Evolutionary conservation across 257 asterid genomes (phyloP).

Genomic region (Ligustrum vulgare): DNA sequence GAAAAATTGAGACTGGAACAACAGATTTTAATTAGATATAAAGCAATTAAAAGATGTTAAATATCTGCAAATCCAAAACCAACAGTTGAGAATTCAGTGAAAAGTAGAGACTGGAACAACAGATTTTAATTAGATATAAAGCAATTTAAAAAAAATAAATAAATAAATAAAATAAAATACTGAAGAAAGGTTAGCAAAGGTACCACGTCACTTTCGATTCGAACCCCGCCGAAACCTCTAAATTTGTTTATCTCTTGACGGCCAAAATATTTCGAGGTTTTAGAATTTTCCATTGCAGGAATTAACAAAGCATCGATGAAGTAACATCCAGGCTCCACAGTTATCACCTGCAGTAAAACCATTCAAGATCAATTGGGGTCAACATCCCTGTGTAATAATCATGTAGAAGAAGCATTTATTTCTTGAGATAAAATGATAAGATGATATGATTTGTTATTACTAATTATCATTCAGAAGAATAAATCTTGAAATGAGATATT

Average conservation of each 20-base stretch:
- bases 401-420: not conserved
- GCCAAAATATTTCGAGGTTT: constrained; percentile 68
- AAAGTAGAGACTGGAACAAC: not conserved
- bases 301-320: constrained; percentile 81
- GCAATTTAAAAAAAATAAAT: constrained; percentile 3
- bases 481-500: not conserved
- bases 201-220: constrained; percentile 98
- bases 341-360: constrained; percentile 70
- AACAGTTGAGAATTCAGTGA: not conserved
- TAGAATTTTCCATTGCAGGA: constrained; percentile 79
- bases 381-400: not conserved
- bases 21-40: constrained; percentile 1
- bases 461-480: not conserved
- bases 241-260: constrained; percentile 59
- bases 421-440: not conserved
- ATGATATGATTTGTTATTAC: not conserved
- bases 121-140: constrained; percentile 4
- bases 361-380: constrained; percentile 13
- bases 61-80: not conserved
- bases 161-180: constrained; percentile 18
- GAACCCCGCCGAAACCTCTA: constrained; percentile 88
- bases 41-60: not conserved
- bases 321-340: constrained; percentile 98
- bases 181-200: constrained; percentile 27
- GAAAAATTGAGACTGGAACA: not conserved